A percentile compares a stretch with the other conserved stretches of the same genome.
These are phyloP conservation scores for Saccharomycopsis capsularis DNA, from an alignment of 805 yeast species.

Conservation along the genomic window DNA sequence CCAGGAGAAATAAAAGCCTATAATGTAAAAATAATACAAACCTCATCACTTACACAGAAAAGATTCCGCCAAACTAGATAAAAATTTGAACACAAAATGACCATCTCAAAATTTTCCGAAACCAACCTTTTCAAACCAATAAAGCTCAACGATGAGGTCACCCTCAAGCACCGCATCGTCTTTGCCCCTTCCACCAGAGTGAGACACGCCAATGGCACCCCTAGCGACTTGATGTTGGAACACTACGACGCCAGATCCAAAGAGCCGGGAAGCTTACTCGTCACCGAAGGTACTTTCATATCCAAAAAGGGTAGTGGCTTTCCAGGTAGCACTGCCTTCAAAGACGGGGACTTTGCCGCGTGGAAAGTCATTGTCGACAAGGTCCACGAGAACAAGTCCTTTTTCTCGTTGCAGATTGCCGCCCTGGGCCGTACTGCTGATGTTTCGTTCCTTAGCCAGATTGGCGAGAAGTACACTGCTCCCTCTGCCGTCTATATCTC, in stretches of 20 bases:
- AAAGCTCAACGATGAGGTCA: slow-evolving; percentile 29
- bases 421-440: slow-evolving; percentile 39
- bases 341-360: slow-evolving; percentile 38
- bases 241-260: slow-evolving; percentile 52
- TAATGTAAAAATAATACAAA: too few species aligned
- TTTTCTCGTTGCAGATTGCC: slow-evolving; percentile 46
- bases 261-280: slow-evolving; percentile 51
- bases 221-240: slow-evolving; percentile 41
- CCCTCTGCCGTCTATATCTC: slow-evolving; percentile 34
- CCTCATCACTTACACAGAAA: too few species aligned
- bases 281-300: slow-evolving; percentile 54
- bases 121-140: slow-evolving; percentile 30
- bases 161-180: slow-evolving; percentile 35
- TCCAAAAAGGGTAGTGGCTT: slow-evolving; percentile 37
- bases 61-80: too few species aligned
- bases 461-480: slow-evolving; percentile 31
- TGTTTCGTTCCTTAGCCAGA: slow-evolving; percentile 31
- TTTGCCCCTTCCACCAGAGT: slow-evolving; percentile 46
- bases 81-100: background rate
- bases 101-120: background rate
- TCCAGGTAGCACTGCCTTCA: slow-evolving; percentile 48
- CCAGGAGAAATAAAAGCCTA: too few species aligned
- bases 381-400: slow-evolving; percentile 45
- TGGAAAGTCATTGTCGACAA: slow-evolving; percentile 44
- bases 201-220: slow-evolving; percentile 34